phyloP scores from a whole-genome alignment of 345 rosid species.

The Odontarrhena argentea region DNA sequence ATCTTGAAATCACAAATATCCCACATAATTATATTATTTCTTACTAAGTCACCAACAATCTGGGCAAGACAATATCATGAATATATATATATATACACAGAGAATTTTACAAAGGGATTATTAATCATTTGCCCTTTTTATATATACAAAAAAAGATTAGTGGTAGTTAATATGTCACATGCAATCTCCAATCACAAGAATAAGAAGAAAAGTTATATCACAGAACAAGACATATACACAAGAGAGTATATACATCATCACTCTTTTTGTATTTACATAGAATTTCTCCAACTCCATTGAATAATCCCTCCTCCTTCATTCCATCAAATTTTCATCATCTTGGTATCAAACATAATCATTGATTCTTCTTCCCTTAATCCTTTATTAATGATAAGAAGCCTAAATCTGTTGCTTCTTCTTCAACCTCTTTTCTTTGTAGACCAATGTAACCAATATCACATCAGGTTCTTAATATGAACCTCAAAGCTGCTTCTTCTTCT shows the following conservation, averaged over 20 bases:
- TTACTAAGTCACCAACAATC: background rate
- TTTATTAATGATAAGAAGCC: background rate
- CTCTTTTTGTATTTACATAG: constrained; percentile 36
- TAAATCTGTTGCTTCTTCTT: background rate
- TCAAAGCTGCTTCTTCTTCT: constrained; percentile 27
- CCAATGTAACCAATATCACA: constrained; percentile 16
- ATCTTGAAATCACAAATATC: background rate
- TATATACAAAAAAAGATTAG: constrained; percentile 31
- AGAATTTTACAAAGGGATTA: no score
- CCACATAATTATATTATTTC: background rate
- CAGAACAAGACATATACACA: constrained; percentile 23
- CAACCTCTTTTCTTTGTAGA: no score
- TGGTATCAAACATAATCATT: background rate
- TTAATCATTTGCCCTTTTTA: background rate
- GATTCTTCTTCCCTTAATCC: constrained; percentile 6
- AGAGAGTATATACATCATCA: constrained; percentile 35
- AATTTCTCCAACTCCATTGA: constrained; percentile 13
- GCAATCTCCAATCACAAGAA: constrained; percentile 35
- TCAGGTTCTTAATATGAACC: constrained; percentile 12
- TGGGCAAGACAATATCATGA: background rate
- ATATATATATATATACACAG: no score
- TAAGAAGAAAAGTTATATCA: constrained; percentile 20
- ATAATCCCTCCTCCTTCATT: constrained; percentile 1
- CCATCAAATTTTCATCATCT: constrained; percentile 30
- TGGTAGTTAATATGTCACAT: constrained; percentile 27